Evolutionary conservation across 371 early-diverging fungal species (phyloP).

Genomic region (Funneliformis caledonium): DNA sequence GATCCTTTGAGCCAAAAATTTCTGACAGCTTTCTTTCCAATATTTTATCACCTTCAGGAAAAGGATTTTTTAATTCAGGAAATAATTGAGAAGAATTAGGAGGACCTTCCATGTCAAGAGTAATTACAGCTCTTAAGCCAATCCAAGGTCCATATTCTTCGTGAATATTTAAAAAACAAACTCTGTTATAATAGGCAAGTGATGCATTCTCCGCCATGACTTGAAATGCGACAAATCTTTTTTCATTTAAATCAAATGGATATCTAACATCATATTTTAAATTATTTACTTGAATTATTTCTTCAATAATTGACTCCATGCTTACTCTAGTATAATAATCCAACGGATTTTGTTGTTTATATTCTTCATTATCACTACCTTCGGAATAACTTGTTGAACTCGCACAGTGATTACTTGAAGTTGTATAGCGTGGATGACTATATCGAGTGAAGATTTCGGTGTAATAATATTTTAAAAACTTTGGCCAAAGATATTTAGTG

Average conservation of each 20-base stretch:
- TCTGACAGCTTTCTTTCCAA: neutral
- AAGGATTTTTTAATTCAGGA: conserved; percentile 23
- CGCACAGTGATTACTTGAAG: neutral
- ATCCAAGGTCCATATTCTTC: conserved; percentile 29
- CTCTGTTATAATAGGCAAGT: conserved; percentile 29
- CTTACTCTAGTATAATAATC: conserved; percentile 17
- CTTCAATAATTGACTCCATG: neutral
- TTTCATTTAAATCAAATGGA: conserved; percentile 4
- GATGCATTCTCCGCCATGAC: neutral
- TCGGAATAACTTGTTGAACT: neutral
- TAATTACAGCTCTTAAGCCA: conserved; percentile 30
- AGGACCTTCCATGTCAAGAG: conserved; percentile 25
- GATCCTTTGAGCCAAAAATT: conserved; percentile 9
- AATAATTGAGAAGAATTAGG: conserved; percentile 9
- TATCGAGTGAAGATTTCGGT: neutral
- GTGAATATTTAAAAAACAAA: conserved; percentile 17
- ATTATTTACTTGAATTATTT: neutral
- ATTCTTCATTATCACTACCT: neutral
- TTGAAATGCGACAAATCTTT: conserved; percentile 29
- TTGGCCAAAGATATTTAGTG: conserved; percentile 23
- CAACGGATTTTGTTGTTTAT: conserved; percentile 9
- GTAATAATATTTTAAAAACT: neutral
- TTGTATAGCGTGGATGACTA: neutral
- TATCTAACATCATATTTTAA: conserved; percentile 32
- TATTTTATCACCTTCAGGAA: neutral